phyloP scores from a whole-genome alignment of 2,329 filamentous ascomycete species.

The Furcasterigmium sp. region DNA sequence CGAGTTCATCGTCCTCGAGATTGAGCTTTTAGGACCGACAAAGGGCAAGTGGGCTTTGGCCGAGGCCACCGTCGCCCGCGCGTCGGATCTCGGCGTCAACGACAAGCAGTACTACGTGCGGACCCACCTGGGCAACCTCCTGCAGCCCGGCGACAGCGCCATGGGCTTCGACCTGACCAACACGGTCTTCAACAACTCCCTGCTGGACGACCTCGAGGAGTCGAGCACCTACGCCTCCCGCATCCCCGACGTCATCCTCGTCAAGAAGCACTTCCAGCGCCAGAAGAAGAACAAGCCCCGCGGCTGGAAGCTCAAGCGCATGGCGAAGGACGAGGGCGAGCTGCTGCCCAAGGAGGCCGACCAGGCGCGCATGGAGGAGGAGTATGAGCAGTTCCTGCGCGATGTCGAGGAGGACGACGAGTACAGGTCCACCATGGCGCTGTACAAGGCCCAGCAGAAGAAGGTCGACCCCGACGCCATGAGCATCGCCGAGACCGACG shows the following conservation, averaged over 20 bases:
- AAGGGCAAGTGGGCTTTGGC: slow-evolving; percentile 81
- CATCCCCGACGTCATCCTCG: slow-evolving; percentile 87
- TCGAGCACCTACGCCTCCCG: slow-evolving; percentile 69
- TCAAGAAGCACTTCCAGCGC: slow-evolving; percentile 94
- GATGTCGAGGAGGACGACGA: slow-evolving; percentile 96
- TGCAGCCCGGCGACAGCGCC: slow-evolving; percentile 85
- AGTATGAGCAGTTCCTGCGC: slow-evolving; percentile 95
- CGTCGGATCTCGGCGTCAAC: slow-evolving; percentile 80
- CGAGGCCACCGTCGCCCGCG: slow-evolving; percentile 82
- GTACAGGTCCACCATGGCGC: slow-evolving; percentile 71
- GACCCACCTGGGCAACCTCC: slow-evolving; percentile 80
- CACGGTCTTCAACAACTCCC: slow-evolving; percentile 85
- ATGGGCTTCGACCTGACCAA: slow-evolving; percentile 91
- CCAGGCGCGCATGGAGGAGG: slow-evolving; percentile 80
- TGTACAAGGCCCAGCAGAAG: slow-evolving; percentile 70
- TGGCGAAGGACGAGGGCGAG: slow-evolving; percentile 85
- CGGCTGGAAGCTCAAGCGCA: slow-evolving; percentile 92
- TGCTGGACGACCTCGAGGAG: slow-evolving; percentile 77
- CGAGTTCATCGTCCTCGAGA: slow-evolving; percentile 93
- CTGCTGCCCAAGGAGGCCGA: slow-evolving; percentile 82
- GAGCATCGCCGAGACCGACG: slow-evolving; percentile 61
- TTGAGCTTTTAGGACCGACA: slow-evolving; percentile 69
- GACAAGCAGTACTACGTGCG: slow-evolving; percentile 84
- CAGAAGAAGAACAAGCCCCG: slow-evolving; percentile 78
- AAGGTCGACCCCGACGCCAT: slow-evolving; percentile 55